Percentiles rank a stretch among this genome's conserved stretches.
phyloP scores from a whole-genome alignment of 2,329 filamentous ascomycete species.

The Nectriaceae sp. region DNA sequence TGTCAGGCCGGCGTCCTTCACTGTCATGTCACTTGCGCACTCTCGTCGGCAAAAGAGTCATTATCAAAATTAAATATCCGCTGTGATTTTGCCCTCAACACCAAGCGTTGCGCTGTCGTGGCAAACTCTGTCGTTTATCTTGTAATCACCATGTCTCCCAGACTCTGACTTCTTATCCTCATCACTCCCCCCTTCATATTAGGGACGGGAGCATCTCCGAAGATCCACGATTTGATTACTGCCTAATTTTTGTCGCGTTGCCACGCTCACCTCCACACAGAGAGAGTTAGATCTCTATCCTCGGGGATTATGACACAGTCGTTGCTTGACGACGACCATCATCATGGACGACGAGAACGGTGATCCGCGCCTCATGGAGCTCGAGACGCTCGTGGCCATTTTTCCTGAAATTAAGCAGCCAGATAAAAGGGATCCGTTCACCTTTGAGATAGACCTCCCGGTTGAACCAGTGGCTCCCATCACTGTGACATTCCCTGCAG shows the following conservation, averaged over 20 bases:
- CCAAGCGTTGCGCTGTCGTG: no score
- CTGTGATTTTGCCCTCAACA: no score
- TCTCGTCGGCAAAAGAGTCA: constrained; percentile 18
- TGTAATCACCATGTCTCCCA: no score
- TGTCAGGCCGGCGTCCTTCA: constrained; percentile 9
- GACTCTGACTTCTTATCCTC: no score
- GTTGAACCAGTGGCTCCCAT: constrained; percentile 56
- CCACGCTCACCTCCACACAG: neutral
- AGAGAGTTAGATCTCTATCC: no score
- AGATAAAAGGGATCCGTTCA: constrained; percentile 43
- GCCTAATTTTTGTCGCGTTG: no score
- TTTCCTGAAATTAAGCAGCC: constrained; percentile 63
- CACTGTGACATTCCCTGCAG: constrained; percentile 58
- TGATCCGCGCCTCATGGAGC: constrained; percentile 58
- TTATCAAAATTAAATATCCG: no score
- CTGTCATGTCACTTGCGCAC: neutral
- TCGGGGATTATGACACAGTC: neutral
- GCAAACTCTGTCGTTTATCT: no score
- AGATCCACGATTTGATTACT: no score
- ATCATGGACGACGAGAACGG: constrained; percentile 45
- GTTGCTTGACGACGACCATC: neutral
- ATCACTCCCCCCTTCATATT: no score
- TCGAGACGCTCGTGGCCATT: constrained; percentile 63
- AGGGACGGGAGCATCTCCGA: no score
- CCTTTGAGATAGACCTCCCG: constrained; percentile 58